phyloP scores from a whole-genome alignment of 192 early-diverging fungal genomes.

The Thamnidium elegans region DNA sequence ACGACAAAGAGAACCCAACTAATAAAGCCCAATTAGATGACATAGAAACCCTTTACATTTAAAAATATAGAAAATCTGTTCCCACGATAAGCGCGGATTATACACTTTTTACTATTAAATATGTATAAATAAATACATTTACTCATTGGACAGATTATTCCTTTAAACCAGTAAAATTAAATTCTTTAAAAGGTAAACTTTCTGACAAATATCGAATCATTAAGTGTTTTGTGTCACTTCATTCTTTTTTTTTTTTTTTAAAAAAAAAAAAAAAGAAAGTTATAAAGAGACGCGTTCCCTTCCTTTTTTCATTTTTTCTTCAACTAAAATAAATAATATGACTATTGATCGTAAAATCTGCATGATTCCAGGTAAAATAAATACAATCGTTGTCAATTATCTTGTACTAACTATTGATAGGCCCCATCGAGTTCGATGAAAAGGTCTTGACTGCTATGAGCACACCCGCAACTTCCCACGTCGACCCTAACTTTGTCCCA shows the following conservation, averaged over 20 bases:
- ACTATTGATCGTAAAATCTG: constrained; percentile 66
- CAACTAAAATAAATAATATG: constrained; percentile 14
- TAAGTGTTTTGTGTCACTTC: constrained; percentile 12
- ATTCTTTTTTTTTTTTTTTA: background rate
- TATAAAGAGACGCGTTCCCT: background rate
- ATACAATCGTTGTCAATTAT: too few relatives aligned
- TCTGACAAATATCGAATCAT: background rate
- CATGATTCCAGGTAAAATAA: constrained; percentile 92
- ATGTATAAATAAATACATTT: too few relatives aligned
- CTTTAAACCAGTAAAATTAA: too few relatives aligned
- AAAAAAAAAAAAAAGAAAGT: background rate
- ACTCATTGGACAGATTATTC: too few relatives aligned
- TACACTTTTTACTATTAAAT: too few relatives aligned
- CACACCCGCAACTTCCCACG: constrained; percentile 91
- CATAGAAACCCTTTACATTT: too few relatives aligned
- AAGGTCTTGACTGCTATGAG: constrained; percentile 82
- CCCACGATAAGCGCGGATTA: too few relatives aligned
- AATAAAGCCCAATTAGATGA: too few relatives aligned
- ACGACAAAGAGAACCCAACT: too few relatives aligned
- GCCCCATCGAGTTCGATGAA: constrained; percentile 92
- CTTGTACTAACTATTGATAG: too few relatives aligned
- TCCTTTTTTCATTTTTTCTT: constrained; percentile 3
- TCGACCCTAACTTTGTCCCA: constrained; percentile 84
- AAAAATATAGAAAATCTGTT: too few relatives aligned
- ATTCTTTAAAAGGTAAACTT: too few relatives aligned